Conservation (phyloP, 306 rosid species). For the Erythrophleum fordii region DNA sequence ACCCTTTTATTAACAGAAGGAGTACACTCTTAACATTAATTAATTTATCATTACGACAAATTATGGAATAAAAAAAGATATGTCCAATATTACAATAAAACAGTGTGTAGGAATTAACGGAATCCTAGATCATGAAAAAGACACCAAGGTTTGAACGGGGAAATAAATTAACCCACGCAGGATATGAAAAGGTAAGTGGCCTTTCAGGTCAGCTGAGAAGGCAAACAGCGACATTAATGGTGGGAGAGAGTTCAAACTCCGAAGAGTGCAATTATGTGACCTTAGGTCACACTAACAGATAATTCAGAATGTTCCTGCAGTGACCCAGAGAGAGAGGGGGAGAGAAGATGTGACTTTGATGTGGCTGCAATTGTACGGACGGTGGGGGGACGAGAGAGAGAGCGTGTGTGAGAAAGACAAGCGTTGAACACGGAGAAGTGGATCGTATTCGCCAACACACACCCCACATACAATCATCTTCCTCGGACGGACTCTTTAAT, state of each 20-base stretch:
- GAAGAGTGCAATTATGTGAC: conserved; percentile 24
- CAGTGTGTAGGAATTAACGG: neutral
- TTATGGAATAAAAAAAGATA: neutral
- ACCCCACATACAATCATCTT: neutral
- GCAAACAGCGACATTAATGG: neutral
- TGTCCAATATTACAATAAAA: neutral
- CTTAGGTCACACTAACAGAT: conserved; percentile 6
- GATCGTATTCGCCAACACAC: conserved; percentile 33
- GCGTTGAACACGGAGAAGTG: conserved; percentile 47
- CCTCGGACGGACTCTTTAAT: conserved; percentile 35
- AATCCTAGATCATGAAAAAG: neutral
- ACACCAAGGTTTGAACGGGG: neutral
- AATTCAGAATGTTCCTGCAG: conserved; percentile 27
- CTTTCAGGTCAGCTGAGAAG: neutral
- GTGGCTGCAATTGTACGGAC: conserved; percentile 37
- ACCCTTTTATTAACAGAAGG: neutral
- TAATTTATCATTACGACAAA: no score
- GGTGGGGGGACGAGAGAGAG: neutral
- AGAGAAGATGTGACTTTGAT: conserved; percentile 35
- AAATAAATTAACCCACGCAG: no score
- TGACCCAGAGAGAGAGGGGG: neutral
- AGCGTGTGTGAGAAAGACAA: neutral
- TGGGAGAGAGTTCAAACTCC: neutral
- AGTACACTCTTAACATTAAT: neutral
- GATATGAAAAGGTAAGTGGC: neutral